Percentiles rank a stretch among this genome's conserved stretches.
Conservation (phyloP, 140 eudicot genomes). For the Erigeron philadelphicus region DNA sequence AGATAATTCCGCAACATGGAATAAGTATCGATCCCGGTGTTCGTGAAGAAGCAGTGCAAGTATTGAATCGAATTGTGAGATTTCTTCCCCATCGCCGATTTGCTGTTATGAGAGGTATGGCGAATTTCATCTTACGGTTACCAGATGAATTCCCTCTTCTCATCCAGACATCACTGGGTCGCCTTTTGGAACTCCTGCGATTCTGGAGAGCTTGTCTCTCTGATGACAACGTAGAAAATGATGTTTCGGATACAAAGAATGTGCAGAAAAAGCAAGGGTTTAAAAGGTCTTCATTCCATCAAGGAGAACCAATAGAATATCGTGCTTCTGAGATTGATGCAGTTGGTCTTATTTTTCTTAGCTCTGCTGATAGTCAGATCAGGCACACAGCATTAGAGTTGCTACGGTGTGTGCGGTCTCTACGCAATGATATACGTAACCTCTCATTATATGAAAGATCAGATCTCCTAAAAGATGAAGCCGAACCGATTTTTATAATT, state of each 20-base stretch:
- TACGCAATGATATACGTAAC: slow-evolving; percentile 78
- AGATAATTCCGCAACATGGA: slow-evolving; percentile 94
- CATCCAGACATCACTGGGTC: slow-evolving; percentile 91
- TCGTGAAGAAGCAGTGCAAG: slow-evolving; percentile 98
- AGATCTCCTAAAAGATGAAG: slow-evolving; percentile 61
- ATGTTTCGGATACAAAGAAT: slow-evolving; percentile 48
- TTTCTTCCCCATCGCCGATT: slow-evolving; percentile 94
- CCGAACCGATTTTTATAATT: slow-evolving; percentile 84
- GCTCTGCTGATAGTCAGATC: slow-evolving; percentile 95
- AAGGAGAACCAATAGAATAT: slow-evolving; percentile 79
- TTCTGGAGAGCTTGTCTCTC: slow-evolving; percentile 85
- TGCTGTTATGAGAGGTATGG: slow-evolving; percentile 98
- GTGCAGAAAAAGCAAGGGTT: slow-evolving; percentile 59
- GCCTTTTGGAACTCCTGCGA: slow-evolving; percentile 85
- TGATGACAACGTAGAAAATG: slow-evolving; percentile 57
- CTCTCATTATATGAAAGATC: slow-evolving; percentile 49
- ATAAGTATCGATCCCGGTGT: slow-evolving; percentile 99
- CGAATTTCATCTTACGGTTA: slow-evolving; percentile 76
- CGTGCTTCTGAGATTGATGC: slow-evolving; percentile 97
- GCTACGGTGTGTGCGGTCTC: slow-evolving; percentile 88
- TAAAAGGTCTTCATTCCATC: slow-evolving; percentile 69
- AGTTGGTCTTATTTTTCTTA: slow-evolving; percentile 88
- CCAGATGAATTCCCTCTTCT: slow-evolving; percentile 98
- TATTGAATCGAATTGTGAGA: slow-evolving; percentile 81
- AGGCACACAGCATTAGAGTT: slow-evolving; percentile 94